phyloP scores from a whole-genome alignment of 2,329 filamentous ascomycete genomes.

The Fusarium sp. region DNA sequence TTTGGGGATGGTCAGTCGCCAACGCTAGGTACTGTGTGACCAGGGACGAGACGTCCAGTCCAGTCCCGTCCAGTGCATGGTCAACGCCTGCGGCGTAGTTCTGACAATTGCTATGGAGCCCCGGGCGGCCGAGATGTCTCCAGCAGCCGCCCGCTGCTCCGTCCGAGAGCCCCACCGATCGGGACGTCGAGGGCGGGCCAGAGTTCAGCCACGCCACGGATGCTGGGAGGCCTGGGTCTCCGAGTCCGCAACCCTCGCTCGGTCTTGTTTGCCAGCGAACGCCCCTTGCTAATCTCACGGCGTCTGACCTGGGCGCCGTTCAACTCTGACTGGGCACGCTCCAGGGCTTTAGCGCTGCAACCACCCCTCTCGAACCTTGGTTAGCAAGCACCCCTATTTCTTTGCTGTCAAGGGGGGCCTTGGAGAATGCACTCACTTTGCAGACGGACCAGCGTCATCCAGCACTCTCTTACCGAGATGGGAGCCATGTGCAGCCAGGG shows the following conservation, averaged over 20 bases:
- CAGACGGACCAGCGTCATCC: slow-evolving; percentile 39
- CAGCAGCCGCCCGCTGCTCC: slow-evolving; percentile 43
- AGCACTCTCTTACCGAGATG: slow-evolving; percentile 28
- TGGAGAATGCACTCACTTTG: slow-evolving; percentile 31
- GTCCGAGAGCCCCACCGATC: slow-evolving; percentile 45
- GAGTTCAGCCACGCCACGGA: slow-evolving; percentile 44
- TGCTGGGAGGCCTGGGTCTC: slow-evolving; percentile 33
- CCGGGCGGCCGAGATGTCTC: slow-evolving; percentile 39
- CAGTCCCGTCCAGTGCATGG: slow-evolving; percentile 7
- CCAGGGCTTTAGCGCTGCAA: slow-evolving; percentile 2
- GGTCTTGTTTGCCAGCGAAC: slow-evolving; percentile 22
- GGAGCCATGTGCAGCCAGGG: slow-evolving; percentile 14
- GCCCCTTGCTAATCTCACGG: slow-evolving; percentile 28
- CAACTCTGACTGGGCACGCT: slow-evolving; percentile 19
- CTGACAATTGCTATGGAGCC: slow-evolving; percentile 34
- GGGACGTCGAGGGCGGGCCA: slow-evolving; percentile 43
- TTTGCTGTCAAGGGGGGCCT: slow-evolving; percentile 21
- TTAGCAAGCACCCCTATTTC: slow-evolving; percentile 3
- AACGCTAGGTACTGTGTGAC: slow-evolving; percentile 24
- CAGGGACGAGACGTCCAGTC: slow-evolving; percentile 5
- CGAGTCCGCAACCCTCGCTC: slow-evolving; percentile 31
- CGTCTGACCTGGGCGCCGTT: background rate
- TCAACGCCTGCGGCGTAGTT: slow-evolving; percentile 38
- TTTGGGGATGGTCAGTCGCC: slow-evolving; percentile 36
- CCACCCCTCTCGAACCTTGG: slow-evolving; percentile 25